phyloP scores from a whole-genome alignment of 179 eudicot genomes.

The Spergularia azorica region DNA sequence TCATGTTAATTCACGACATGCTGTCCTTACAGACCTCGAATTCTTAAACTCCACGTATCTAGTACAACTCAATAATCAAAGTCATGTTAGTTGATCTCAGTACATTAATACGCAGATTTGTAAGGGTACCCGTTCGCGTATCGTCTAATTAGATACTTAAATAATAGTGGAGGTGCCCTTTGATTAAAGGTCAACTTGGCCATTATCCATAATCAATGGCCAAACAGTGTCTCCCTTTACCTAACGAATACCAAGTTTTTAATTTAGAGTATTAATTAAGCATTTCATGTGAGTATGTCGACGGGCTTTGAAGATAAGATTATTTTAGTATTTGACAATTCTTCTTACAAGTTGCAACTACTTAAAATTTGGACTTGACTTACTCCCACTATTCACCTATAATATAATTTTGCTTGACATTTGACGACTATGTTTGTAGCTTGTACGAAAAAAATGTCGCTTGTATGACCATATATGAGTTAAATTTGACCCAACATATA shows the following conservation, averaged over 20 bases:
- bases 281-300: neutral
- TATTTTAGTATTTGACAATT: slow-evolving; percentile 11
- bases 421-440: too few species aligned
- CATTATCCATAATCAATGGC: slow-evolving; percentile 14
- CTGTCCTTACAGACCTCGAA: too few species aligned
- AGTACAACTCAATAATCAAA: too few species aligned
- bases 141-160: neutral
- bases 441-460: too few species aligned
- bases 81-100: too few species aligned
- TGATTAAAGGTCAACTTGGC: slow-evolving; percentile 16
- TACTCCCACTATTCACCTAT: too few species aligned
- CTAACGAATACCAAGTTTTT: neutral
- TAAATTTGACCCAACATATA: too few species aligned
- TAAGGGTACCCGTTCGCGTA: neutral
- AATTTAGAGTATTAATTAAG: neutral
- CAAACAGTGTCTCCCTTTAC: neutral
- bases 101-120: too few species aligned
- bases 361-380: neutral
- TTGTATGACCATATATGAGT: too few species aligned
- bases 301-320: neutral
- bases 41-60: too few species aligned
- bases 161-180: neutral
- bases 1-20: too few species aligned
- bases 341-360: neutral
- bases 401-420: too few species aligned